These are phyloP conservation scores for Penicillium olsonii DNA, from an alignment of 2,329 filamentous ascomycete genomes.

Conservation along the genomic window DNA sequence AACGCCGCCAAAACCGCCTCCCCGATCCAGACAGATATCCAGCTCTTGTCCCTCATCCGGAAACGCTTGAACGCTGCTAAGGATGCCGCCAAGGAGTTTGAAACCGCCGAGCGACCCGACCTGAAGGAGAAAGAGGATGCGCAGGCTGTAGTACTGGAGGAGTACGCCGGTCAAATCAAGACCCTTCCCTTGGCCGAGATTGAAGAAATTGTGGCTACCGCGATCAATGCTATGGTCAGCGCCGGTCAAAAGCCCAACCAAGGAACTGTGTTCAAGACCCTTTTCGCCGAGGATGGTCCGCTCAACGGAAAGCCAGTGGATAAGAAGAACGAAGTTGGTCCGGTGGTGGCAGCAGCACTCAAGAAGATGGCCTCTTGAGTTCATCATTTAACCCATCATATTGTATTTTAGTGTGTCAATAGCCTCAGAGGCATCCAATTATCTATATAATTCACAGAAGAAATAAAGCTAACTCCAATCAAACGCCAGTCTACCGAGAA, in stretches of 20 bases:
- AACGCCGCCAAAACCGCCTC: constrained; percentile 49
- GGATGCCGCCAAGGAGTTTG: constrained; percentile 45
- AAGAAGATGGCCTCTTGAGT: constrained; percentile 35
- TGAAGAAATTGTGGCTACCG: constrained; percentile 35
- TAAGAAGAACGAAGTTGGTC: constrained; percentile 40
- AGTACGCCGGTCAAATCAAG: constrained; percentile 46
- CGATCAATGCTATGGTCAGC: constrained; percentile 38
- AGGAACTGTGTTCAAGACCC: constrained; percentile 44
- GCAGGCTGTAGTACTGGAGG: constrained; percentile 46
- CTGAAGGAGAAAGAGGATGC: constrained; percentile 48
- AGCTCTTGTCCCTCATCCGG: constrained; percentile 48
- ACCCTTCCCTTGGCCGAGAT: constrained; percentile 46
- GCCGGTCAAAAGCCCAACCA: constrained; percentile 38
- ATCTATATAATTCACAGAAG: constrained; percentile 6
- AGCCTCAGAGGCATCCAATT: constrained; percentile 4
- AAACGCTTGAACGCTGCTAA: constrained; percentile 43
- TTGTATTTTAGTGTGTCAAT: constrained; percentile 30
- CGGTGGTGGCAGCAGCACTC: constrained; percentile 29
- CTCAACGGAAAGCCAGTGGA: constrained; percentile 49
- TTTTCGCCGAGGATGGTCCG: constrained; percentile 44
- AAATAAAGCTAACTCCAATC: neutral
- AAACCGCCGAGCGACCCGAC: constrained; percentile 43
- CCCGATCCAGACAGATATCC: constrained; percentile 50
- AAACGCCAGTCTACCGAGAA: neutral
- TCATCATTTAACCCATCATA: constrained; percentile 5